Conservation (phyloP, 2,329 filamentous ascomycete genomes). For the Ustulina deusta region DNA sequence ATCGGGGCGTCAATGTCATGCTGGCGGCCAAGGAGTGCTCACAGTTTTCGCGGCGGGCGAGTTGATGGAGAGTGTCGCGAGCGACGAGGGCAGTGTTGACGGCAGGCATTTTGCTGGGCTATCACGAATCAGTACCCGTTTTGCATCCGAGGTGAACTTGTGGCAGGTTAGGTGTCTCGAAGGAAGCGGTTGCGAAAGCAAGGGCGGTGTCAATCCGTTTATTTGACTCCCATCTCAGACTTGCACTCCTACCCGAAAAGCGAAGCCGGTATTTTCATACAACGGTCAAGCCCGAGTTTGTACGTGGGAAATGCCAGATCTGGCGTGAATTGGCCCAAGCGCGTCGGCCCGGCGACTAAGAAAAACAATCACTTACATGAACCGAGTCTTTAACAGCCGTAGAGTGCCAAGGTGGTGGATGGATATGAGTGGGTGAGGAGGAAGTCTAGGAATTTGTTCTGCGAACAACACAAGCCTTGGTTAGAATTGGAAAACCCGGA, state of each 20-base stretch:
- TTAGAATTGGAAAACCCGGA: conserved; percentile 43
- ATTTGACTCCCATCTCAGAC: neutral
- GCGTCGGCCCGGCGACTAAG: conserved; percentile 38
- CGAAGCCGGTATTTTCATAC: neutral
- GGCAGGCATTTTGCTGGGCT: conserved; percentile 51
- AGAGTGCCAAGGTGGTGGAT: conserved; percentile 31
- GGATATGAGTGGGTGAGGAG: conserved; percentile 39
- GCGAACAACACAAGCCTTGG: conserved; percentile 54
- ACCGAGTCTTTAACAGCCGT: conserved; percentile 22
- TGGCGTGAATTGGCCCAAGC: conserved; percentile 23
- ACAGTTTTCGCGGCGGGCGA: conserved; percentile 52
- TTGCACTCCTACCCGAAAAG: neutral
- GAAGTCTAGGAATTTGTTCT: conserved; percentile 43
- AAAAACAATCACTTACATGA: conserved; percentile 35
- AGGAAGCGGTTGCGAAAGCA: neutral
- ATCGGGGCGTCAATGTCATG: neutral
- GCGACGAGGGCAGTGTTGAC: conserved; percentile 52
- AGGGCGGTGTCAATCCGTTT: neutral
- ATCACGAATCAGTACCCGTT: conserved; percentile 35
- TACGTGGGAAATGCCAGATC: conserved; percentile 11
- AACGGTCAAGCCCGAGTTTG: conserved; percentile 13
- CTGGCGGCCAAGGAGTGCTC: conserved; percentile 23
- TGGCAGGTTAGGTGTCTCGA: neutral
- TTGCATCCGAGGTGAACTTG: conserved; percentile 19
- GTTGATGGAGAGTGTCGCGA: conserved; percentile 49